phyloP scores from a whole-genome alignment of 1,284 basidiomycete species.

The Sphaerobolus stellatus region DNA sequence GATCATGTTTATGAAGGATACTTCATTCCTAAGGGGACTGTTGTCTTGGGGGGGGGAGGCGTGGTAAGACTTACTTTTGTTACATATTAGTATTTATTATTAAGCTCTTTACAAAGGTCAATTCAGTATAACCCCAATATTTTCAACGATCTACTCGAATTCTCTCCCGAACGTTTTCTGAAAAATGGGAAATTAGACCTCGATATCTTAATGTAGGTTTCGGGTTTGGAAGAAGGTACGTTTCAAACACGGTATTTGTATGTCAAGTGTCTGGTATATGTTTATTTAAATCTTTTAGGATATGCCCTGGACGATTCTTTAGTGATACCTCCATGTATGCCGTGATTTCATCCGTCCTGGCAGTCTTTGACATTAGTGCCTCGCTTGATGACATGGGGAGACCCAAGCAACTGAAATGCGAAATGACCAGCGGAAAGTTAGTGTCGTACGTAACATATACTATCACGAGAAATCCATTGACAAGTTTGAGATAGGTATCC shows the following conservation, averaged over 20 bases:
- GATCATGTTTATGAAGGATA: slow-evolving; percentile 37
- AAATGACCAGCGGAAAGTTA: too few relatives aligned
- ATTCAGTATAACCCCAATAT: too few relatives aligned
- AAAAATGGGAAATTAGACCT: too few relatives aligned
- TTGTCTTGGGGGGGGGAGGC: slow-evolving; percentile 32
- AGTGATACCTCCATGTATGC: slow-evolving; percentile 36
- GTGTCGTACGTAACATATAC: too few relatives aligned
- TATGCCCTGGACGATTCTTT: slow-evolving; percentile 30
- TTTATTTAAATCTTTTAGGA: slow-evolving; percentile 15
- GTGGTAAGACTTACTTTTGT: slow-evolving; percentile 19
- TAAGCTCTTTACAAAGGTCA: too few relatives aligned
- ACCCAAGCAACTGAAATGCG: too few relatives aligned
- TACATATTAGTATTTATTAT: slow-evolving; percentile 11
- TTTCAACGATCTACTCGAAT: background rate
- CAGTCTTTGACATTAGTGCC: slow-evolving; percentile 26
- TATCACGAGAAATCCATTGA: too few relatives aligned
- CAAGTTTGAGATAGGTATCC: too few relatives aligned
- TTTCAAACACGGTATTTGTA: background rate
- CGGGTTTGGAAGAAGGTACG: slow-evolving; percentile 10
- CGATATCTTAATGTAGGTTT: background rate
- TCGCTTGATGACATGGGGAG: slow-evolving; percentile 28
- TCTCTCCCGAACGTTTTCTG: slow-evolving; percentile 4
- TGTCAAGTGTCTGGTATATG: background rate
- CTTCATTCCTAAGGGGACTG: slow-evolving; percentile 36
- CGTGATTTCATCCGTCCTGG: slow-evolving; percentile 30